Percentiles rank a stretch among this genome's conserved stretches.
These are phyloP conservation scores for Lolium rigidum DNA, from an alignment of 176 grass and related monocot species.

Conservation along the genomic window DNA sequence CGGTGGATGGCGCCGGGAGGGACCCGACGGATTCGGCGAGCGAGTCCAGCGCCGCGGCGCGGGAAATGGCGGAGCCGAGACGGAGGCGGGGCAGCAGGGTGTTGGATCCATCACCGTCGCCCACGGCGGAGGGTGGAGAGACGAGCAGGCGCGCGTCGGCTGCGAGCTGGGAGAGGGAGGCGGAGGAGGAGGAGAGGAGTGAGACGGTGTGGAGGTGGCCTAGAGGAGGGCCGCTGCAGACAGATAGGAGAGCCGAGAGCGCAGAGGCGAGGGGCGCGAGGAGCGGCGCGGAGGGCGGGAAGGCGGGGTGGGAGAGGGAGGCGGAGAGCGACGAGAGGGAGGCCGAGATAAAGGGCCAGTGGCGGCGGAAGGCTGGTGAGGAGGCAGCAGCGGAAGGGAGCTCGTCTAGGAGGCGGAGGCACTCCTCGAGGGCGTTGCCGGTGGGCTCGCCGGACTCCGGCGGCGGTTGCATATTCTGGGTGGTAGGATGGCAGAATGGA, in stretches of 20 bases:
- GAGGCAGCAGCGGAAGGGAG: constrained; percentile 49
- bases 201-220: constrained; percentile 73
- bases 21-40: background rate
- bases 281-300: constrained; percentile 45
- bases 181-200: constrained; percentile 55
- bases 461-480: constrained; percentile 28
- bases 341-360: constrained; percentile 56
- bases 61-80: constrained; percentile 46
- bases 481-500: background rate
- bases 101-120: background rate
- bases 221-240: constrained; percentile 34
- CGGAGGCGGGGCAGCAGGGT: constrained; percentile 50
- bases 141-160: constrained; percentile 59
- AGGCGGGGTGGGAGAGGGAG: constrained; percentile 47
- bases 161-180: constrained; percentile 47
- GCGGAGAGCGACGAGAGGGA: constrained; percentile 48
- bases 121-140: background rate
- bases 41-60: constrained; percentile 52
- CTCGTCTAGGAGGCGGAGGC: constrained; percentile 46
- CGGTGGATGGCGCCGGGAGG: constrained; percentile 33
- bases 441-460: background rate
- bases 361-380: constrained; percentile 50
- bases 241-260: constrained; percentile 49
- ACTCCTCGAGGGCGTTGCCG: constrained; percentile 32
- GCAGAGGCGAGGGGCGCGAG: constrained; percentile 54